Evolutionary conservation across 192 early-diverging fungal species (phyloP), one percentile per base, ranked within the genome.

Genomic region (Backusella australiensis): DNA sequence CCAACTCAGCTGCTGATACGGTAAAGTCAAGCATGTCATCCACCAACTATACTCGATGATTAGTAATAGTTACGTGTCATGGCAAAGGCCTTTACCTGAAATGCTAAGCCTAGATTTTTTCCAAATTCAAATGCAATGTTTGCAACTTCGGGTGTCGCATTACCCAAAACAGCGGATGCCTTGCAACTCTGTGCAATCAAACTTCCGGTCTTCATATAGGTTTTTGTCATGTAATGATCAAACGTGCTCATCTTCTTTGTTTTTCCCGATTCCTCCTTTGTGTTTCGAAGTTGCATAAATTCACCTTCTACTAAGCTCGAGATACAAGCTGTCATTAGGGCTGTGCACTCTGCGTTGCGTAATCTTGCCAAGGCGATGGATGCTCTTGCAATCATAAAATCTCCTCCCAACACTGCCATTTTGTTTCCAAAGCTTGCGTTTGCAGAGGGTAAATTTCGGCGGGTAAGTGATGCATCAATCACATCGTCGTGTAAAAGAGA

Each of bases 401-500:
- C 97, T 41, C 93, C 93, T 9, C 93, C 96, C 12, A 99, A 88
- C 34, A 99, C 93, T 1, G 96, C 95, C 95, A 98, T 96, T 76
- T 97, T 99, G 86, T 99, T 99, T 38, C 97, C 97, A 87, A 95
- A 96, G 80, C 86, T 89, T 72, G 90, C 89, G 73, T 97, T 96
- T 11, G 93, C 94, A 12, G 94, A 93, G 9, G 93, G 85, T 70
- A 92, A 73, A 29, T 89, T 87, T 17, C 96, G 90, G 36, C 96
- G 92, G 5, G 88, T 91, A 52, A 91, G 85, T 0, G 94, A 88
- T 19, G 85, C 80, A 69, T 83, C 82, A 69, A 96, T 92, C 17
- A 96, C 93, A 80, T 99, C 97, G 83, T 99, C 95, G 81, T 99
- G 97, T 9, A 99, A 84, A 11, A 99, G 83, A 4, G 96, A 95